Evolutionary conservation across 768 basidiomycete species (phyloP).

Genomic region (Russula olivacea): DNA sequence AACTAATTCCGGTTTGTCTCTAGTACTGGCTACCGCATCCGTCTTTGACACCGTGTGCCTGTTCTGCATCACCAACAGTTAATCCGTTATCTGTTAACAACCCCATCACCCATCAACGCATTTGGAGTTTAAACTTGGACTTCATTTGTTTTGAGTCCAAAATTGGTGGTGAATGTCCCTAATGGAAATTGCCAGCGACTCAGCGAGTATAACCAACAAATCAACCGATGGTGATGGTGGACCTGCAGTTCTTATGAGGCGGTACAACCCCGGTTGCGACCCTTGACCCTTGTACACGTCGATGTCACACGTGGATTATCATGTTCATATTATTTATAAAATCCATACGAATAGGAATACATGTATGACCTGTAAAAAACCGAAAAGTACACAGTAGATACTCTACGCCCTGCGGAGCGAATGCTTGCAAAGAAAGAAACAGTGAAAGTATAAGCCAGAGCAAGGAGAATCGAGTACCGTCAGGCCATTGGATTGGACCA

Average conservation of each 20-base stretch:
- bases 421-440: slow-evolving; percentile 16
- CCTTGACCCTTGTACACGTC: not conserved
- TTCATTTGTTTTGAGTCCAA: too few species aligned
- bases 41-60: slow-evolving; percentile 49
- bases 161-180: too few species aligned
- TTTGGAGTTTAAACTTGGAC: slow-evolving; percentile 64
- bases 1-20: not conserved
- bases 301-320: slow-evolving; percentile 10
- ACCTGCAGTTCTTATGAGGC: too few species aligned
- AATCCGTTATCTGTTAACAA: slow-evolving; percentile 24
- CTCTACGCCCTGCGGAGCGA: slow-evolving; percentile 20
- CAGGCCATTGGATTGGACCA: slow-evolving; percentile 19
- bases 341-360: slow-evolving; percentile 26
- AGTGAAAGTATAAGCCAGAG: slow-evolving; percentile 17
- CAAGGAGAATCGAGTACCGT: slow-evolving; percentile 20
- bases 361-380: slow-evolving; percentile 21
- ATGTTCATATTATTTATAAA: slow-evolving; percentile 25
- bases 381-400: slow-evolving; percentile 23
- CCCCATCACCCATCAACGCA: slow-evolving; percentile 53
- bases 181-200: too few species aligned
- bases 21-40: slow-evolving; percentile 53
- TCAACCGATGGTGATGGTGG: too few species aligned
- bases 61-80: slow-evolving; percentile 24
- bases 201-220: too few species aligned
- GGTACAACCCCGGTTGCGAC: not conserved